Evolutionary conservation across 225 moss, liverwort and hornwort species (phyloP).

Genomic region (Antitrichia curtipendula): DNA sequence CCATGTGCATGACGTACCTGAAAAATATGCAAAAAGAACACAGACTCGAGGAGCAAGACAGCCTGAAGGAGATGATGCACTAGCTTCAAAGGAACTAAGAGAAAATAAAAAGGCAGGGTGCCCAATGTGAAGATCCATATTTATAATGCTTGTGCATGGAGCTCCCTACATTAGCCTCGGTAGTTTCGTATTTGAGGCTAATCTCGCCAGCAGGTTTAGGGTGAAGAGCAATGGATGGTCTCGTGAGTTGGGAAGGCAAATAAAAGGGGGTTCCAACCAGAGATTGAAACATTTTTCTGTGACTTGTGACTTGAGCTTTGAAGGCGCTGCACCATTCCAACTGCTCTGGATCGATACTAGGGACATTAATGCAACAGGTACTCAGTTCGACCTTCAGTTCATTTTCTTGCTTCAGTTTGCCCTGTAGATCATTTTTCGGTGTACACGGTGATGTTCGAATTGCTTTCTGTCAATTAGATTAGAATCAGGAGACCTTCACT

Average conservation of each 20-base stretch:
- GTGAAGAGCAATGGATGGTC: neutral
- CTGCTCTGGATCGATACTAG: neutral
- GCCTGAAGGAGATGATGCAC: neutral
- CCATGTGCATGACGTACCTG: neutral
- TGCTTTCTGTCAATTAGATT: neutral
- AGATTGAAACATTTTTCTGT: neutral
- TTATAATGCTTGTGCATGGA: neutral
- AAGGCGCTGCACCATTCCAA: neutral
- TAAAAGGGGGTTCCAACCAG: neutral
- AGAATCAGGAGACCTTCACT: neutral
- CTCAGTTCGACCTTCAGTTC: neutral
- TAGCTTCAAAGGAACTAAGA: neutral
- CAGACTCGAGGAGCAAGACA: neutral
- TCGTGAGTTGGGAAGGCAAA: neutral
- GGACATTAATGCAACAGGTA: neutral
- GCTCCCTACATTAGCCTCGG: neutral
- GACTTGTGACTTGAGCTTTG: neutral
- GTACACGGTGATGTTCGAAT: neutral
- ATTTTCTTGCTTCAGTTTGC: neutral
- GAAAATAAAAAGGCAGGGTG: neutral
- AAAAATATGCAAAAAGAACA: neutral
- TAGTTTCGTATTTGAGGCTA: too few species aligned
- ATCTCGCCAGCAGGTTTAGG: neutral
- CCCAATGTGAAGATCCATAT: neutral
- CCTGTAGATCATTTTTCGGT: neutral